A percentile compares a stretch with the other conserved stretches of the same genome.
phyloP scores from a whole-genome alignment of 257 asterid species.

The Salvia hispanica region DNA sequence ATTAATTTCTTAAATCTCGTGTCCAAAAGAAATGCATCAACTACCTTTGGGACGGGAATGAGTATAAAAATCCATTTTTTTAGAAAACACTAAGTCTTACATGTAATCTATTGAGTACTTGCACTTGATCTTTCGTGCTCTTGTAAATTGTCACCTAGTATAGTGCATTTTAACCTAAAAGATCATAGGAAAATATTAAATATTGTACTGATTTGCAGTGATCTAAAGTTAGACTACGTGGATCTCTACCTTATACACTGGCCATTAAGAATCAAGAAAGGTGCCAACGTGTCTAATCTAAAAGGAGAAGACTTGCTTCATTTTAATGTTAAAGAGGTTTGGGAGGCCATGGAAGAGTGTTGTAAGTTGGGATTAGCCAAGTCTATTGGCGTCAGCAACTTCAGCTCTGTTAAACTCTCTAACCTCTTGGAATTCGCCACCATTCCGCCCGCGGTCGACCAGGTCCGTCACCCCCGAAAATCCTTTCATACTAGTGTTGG shows the following conservation, averaged over 20 bases:
- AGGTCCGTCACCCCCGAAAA: slow-evolving; percentile 31
- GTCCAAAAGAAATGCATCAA: too few species aligned
- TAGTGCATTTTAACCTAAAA: too few species aligned
- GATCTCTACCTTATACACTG: slow-evolving; percentile 60
- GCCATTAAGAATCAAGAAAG: slow-evolving; percentile 41
- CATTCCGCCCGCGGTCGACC: slow-evolving; percentile 56
- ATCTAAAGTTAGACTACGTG: slow-evolving; percentile 46
- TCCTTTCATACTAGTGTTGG: too few species aligned
- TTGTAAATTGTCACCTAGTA: too few species aligned
- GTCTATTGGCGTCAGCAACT: slow-evolving; percentile 62
- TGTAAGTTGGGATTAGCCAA: slow-evolving; percentile 47
- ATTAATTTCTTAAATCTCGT: too few species aligned
- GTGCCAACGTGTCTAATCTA: not conserved
- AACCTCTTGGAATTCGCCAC: slow-evolving; percentile 37
- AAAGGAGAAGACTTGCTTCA: slow-evolving; percentile 38
- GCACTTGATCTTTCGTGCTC: too few species aligned
- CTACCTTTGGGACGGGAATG: too few species aligned
- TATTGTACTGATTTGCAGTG: slow-evolving; percentile 30
- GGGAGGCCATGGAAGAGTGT: slow-evolving; percentile 68
- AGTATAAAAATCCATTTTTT: too few species aligned
- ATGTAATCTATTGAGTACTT: too few species aligned
- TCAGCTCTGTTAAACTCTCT: slow-evolving; percentile 49
- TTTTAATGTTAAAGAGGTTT: slow-evolving; percentile 45
- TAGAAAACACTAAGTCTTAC: too few species aligned
- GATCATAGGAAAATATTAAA: too few species aligned